Base-by-base conservation (phyloP, 176 grass and related monocot genomes). In the bread wheat (Triticum aestivum) region DNA sequence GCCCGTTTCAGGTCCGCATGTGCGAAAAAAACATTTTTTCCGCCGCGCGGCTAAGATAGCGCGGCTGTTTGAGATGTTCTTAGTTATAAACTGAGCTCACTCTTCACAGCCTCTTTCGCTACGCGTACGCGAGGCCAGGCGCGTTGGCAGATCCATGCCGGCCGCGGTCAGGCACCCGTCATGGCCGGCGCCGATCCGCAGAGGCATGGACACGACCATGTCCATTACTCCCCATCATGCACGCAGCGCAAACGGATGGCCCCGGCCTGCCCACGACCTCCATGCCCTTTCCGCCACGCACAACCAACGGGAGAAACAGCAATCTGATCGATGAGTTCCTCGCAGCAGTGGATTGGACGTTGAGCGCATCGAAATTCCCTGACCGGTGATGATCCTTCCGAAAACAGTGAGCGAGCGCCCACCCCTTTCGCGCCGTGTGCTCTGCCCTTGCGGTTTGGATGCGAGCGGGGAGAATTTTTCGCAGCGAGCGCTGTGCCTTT, bases 361-460 rank as follows among this genome's bases (percentile, higher is more conserved):
- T 52, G 45, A 29, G 54, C 8, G 26, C 27, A 47, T 62, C 65
- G 45, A 51, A 51, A 27, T 37, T 71, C 69, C 27, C 27, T 83
- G 65, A 2, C 24, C 3, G 11, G 38, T 21, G 79, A 21, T 21
- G 18, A 14, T 21, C 18, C 21, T 21, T 61, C 3, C 1, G 71
- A 17, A 38, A 27, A 24, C 8, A 56, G 59, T 32, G 49, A 52
- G 49, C 49, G 13, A 14, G 12, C 4, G 14, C 30, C 61, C 4
- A 41, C 58, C 17, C 35, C 35, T 84, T 14, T 73, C 38, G 75
- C 72, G 41, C 4, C 37, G 37, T 38, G 37, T 30, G 15, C 33
- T 33, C 73, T 79, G 75, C 12, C 35, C n/a, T 84, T 59, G 51
- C 30, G 13, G 54, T 21, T 79, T 84, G 87, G 77, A 80, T 1